These are phyloP conservation scores for Penicillium fuscoglaucum DNA, from an alignment of 2,329 filamentous ascomycete genomes.

Conservation along the genomic window DNA sequence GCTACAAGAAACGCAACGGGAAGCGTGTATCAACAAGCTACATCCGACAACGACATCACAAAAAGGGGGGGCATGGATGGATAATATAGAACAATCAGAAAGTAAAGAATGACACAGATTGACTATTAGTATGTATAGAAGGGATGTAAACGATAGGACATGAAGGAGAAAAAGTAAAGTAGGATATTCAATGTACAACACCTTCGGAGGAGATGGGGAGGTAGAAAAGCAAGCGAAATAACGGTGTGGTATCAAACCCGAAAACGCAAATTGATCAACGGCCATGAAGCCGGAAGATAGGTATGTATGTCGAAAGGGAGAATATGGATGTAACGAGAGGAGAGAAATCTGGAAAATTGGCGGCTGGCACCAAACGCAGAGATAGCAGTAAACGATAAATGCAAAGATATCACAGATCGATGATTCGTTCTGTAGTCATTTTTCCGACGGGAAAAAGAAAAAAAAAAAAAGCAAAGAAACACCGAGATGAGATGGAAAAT, in stretches of 20 bases:
- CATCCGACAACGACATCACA: not conserved
- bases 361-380: slow-evolving; percentile 3
- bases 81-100: slow-evolving; percentile 15
- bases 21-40: not conserved
- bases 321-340: slow-evolving; percentile 13
- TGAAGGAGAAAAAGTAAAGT: slow-evolving; percentile 5
- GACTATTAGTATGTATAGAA: slow-evolving; percentile 26
- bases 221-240: slow-evolving; percentile 11
- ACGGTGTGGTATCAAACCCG: slow-evolving; percentile 31
- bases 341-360: not conserved
- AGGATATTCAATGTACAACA: slow-evolving; percentile 20
- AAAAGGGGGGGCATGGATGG: not conserved
- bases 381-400: not conserved
- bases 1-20: slow-evolving; percentile 9
- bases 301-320: slow-evolving; percentile 18
- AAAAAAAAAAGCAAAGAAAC: slow-evolving; percentile 1
- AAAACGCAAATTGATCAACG: slow-evolving; percentile 25
- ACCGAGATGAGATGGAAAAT: slow-evolving; percentile 1
- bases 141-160: slow-evolving; percentile 18
- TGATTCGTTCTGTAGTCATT: not conserved
- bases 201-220: slow-evolving; percentile 2
- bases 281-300: slow-evolving; percentile 16
- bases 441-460: not conserved
- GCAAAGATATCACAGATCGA: slow-evolving; percentile 3
- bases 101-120: slow-evolving; percentile 15